These are phyloP conservation scores for Psilocybe azurescens DNA, from an alignment of 768 basidiomycete genomes.

Conservation along the genomic window DNA sequence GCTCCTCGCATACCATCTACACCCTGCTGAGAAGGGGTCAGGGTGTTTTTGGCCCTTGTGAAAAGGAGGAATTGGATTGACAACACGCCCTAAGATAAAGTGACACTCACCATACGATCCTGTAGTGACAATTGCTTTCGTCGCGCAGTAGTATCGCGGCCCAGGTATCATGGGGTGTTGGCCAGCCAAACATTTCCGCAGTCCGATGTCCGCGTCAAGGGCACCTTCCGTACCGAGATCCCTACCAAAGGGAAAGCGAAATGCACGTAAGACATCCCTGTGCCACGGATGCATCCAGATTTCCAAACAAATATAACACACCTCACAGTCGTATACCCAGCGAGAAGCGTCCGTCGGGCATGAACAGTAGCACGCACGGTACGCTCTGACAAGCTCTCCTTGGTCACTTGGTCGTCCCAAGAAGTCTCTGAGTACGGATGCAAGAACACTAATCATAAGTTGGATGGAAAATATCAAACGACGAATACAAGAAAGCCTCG, in stretches of 20 bases:
- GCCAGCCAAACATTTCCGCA: slow-evolving; percentile 56
- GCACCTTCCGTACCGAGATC: slow-evolving; percentile 76
- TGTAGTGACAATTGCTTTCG: slow-evolving; percentile 61
- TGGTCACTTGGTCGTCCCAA: slow-evolving; percentile 67
- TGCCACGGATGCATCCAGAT: not conserved
- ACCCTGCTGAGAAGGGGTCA: slow-evolving; percentile 52
- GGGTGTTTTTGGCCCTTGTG: slow-evolving; percentile 57
- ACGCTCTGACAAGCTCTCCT: slow-evolving; percentile 61
- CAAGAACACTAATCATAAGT: slow-evolving; percentile 52
- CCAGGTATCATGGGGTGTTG: slow-evolving; percentile 55
- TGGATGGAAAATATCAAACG: not conserved
- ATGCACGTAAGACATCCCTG: not conserved
- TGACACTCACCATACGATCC: slow-evolving; percentile 58
- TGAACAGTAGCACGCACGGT: slow-evolving; percentile 66
- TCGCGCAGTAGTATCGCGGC: slow-evolving; percentile 66
- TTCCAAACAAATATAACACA: slow-evolving; percentile 25
- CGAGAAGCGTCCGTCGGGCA: slow-evolving; percentile 59
- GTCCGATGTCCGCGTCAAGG: slow-evolving; percentile 60
- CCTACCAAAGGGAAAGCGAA: slow-evolving; percentile 31
- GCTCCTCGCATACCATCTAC: slow-evolving; percentile 63
- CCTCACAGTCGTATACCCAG: slow-evolving; percentile 70
- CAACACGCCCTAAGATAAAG: slow-evolving; percentile 2
- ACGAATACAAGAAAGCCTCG: not conserved
- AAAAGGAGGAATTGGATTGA: not conserved
- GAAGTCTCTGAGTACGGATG: slow-evolving; percentile 64